These are phyloP conservation scores for Thymus quinquecostatus DNA, from an alignment of 257 asterid genomes.

Conservation along the genomic window DNA sequence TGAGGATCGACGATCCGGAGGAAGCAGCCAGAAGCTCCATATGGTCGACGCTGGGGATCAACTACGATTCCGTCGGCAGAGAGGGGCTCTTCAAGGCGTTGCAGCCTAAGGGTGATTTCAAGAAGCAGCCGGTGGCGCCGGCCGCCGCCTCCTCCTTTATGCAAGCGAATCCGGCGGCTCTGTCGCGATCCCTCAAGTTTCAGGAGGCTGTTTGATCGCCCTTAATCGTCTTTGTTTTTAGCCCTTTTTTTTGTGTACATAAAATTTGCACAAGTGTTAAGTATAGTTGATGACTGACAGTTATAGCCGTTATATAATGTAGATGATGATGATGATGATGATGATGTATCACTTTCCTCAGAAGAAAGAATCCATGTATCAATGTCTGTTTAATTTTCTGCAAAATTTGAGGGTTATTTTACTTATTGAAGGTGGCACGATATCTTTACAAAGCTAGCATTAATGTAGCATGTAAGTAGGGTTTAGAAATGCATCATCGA, in stretches of 20 bases:
- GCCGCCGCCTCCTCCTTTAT: slow-evolving; percentile 39
- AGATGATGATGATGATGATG: background rate
- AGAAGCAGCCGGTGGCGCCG: slow-evolving; percentile 39
- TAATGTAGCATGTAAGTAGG: no score
- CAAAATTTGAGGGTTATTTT: no score
- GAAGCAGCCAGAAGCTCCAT: slow-evolving; percentile 94
- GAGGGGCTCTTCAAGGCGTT: slow-evolving; percentile 76
- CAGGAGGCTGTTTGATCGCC: slow-evolving; percentile 48
- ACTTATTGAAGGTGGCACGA: no score
- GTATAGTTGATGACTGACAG: slow-evolving; percentile 13
- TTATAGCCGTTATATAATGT: slow-evolving; percentile 15
- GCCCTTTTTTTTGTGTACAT: slow-evolving; percentile 14
- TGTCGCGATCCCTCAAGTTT: slow-evolving; percentile 74
- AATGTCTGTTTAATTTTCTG: no score
- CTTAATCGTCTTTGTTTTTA: no score
- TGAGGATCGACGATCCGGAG: slow-evolving; percentile 86
- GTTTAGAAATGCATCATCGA: no score
- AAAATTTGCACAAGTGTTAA: slow-evolving; percentile 25
- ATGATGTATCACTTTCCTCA: slow-evolving; percentile 24
- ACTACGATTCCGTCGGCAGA: slow-evolving; percentile 48
- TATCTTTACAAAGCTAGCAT: no score
- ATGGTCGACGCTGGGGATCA: slow-evolving; percentile 83
- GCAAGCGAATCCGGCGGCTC: slow-evolving; percentile 88
- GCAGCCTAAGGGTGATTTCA: slow-evolving; percentile 49
- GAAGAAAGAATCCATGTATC: background rate